Evolutionary conservation across 345 rosid genomes (phyloP), one percentile per base, ranked within the genome.

Genomic region (Arabidopsis suecica): DNA sequence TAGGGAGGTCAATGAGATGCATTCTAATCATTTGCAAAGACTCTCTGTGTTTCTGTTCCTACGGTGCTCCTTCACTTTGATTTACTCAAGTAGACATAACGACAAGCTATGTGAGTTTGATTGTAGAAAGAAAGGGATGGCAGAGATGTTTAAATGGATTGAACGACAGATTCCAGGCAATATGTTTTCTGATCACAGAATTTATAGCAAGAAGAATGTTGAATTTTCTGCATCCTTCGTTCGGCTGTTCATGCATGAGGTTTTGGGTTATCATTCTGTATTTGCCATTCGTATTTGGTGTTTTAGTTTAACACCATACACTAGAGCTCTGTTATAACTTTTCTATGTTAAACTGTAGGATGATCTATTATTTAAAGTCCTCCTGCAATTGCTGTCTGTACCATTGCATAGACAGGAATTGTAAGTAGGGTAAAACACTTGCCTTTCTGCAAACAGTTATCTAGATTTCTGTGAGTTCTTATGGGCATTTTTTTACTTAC

Each of bases 361-460:
- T 68, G 97, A 91, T 73, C n/a, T 88, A 23, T 79, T 93, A 75
- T 91, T 93, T 79, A 85, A 85, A 77, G 81, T 93, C 81, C 97
- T 93, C 42, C 70, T 91, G 79, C 88, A 84, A 76, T 71, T 93
- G 76, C 84, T 86, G 63, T 78, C 68, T 45, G 51, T 84, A 61
- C 86, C 87, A 22, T 82, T 70, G 55, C 47, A 9, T 75, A 74
- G 59, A 25, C 80, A 77, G 67, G 74, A 86, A 83, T 70, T 38
- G 97, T 87, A 71, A 89, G 89, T 68, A 71, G 56, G 37, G 34
- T 71, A 28, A 56, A 67, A 14, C 79, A 54, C 32, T 44, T 44
- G 49, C 44, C 59, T 66, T 80, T 69, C 66, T 11, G 32, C 57
- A 56, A 45, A 41, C 16, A 22, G 33, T 58, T 12, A 38, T 22